Conservation (phyloP, 768 basidiomycete species). For the Suillus cothurnatus region DNA sequence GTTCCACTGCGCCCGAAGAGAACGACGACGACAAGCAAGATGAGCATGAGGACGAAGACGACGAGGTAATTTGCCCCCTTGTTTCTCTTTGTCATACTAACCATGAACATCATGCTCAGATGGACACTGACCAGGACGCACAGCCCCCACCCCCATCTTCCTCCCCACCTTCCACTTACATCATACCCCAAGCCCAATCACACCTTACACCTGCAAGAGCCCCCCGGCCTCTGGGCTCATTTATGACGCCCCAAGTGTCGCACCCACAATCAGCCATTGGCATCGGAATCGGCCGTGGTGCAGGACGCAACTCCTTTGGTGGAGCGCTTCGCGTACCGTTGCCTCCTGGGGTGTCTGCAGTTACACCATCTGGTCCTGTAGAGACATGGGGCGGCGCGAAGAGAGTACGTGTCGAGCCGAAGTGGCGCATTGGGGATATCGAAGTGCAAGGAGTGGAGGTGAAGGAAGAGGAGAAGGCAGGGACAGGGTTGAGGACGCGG, state of each 20-base stretch:
- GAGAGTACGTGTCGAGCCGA: conserved; percentile 48
- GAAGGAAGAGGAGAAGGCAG: conserved; percentile 15
- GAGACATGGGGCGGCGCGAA: conserved; percentile 20
- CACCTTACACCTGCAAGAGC: conserved; percentile 12
- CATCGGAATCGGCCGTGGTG: conserved; percentile 14
- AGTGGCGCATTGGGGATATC: conserved; percentile 61
- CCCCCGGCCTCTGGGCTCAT: conserved; percentile 33
- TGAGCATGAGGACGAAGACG: conserved; percentile 22
- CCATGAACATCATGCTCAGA: neutral
- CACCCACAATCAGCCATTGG: conserved; percentile 9
- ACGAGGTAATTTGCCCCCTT: conserved; percentile 10
- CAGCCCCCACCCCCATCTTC: conserved; percentile 6
- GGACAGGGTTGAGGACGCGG: conserved; percentile 1
- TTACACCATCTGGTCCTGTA: conserved; percentile 36
- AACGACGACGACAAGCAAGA: conserved; percentile 25
- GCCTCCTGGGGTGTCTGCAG: conserved; percentile 10
- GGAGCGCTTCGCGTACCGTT: conserved; percentile 19
- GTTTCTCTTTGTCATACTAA: neutral
- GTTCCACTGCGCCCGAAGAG: conserved; percentile 24
- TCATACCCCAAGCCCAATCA: neutral
- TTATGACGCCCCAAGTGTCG: conserved; percentile 61
- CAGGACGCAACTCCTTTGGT: conserved; percentile 45
- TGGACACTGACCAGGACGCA: conserved; percentile 5
- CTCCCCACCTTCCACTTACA: neutral
- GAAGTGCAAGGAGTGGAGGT: conserved; percentile 7